Percentiles rank a stretch among this genome's conserved stretches.
These are phyloP conservation scores for Amoeboaphelidium protococcarum DNA, from an alignment of 371 early-diverging fungal species.

Conservation along the genomic window DNA sequence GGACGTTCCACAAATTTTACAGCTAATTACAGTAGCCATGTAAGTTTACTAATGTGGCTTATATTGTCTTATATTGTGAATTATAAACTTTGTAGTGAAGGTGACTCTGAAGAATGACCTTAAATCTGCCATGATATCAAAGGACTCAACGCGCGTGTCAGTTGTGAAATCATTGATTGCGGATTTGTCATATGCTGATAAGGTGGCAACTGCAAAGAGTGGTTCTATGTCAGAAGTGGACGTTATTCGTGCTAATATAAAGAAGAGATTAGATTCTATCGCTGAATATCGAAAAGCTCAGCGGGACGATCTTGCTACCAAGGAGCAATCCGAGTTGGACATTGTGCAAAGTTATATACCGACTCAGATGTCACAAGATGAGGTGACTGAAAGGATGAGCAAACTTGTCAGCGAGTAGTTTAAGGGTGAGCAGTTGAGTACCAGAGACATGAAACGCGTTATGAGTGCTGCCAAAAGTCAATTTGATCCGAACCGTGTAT, in stretches of 20 bases:
- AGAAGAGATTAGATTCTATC: slow-evolving; percentile 39
- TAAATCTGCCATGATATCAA: not conserved
- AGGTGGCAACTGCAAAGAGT: too few species aligned
- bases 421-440: too few species aligned
- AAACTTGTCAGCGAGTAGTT: too few species aligned
- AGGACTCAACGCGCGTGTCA: not conserved
- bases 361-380: slow-evolving; percentile 28
- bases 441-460: too few species aligned
- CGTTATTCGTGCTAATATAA: slow-evolving; percentile 11
- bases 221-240: too few species aligned
- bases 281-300: slow-evolving; percentile 24
- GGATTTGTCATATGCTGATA: not conserved
- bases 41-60: too few species aligned
- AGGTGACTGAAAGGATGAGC: too few species aligned
- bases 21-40: too few species aligned
- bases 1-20: too few species aligned
- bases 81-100: not conserved
- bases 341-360: slow-evolving; percentile 39
- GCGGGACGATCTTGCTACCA: slow-evolving; percentile 30
- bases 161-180: not conserved
- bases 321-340: slow-evolving; percentile 26
- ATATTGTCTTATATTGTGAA: too few species aligned
- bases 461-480: too few species aligned
- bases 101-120: not conserved
- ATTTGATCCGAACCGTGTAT: too few species aligned